Evolutionary conservation across 108 stramenopile species (phyloP), one percentile per base, ranked within the genome.

Genomic region (Fistulifera solaris): DNA sequence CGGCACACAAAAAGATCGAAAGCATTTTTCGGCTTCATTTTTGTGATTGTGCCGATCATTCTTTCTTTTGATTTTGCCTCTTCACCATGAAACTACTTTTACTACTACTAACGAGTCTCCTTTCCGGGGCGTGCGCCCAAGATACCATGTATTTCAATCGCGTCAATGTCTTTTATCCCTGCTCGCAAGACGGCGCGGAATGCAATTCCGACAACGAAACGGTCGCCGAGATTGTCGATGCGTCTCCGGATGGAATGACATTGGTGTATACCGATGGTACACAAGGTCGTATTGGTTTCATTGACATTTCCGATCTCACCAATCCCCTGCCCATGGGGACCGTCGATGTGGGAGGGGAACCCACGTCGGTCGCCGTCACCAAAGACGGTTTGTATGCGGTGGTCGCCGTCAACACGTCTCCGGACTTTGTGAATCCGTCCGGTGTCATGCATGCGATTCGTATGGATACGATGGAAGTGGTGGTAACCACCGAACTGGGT

Each of bases 281-380:
- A 40, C 7, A 1, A 0, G 68, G 56, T 22, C 40, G 25, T 0
- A 17, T 88, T 13, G 86, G 82, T 2, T 69, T 76, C 3, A 66
- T 83, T 19, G 86, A 88, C 44, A 83, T 88, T 22, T 42, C 70
- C 8, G 72, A 73, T 54, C 53, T 70, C 12, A 13, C 39, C 52
- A 42, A 63, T 27, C 86, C 86, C 15, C n/a, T 51, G 1, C 51
- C 58, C 1, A 40, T 21, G 23, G 77, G 77, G 10, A 47, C 40
- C 16, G 40, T 81, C 17, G 52, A 52, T 44, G 21, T 79, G 0
- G 61, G 63, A 17, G 86, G 86, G 8, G 80, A 88, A 63, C 80
- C 82, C 14, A 88, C 86, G 11, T 67, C 70, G 21, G 77, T 78
- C n/a, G 60, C 62, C 35, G 58, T 84, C 8, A 53, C 65, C 12